A percentile compares a stretch with the other conserved stretches of the same genome.
Evolutionary conservation across 164 flowering plant species (phyloP).

Genomic region (Buxus sempervirens): DNA sequence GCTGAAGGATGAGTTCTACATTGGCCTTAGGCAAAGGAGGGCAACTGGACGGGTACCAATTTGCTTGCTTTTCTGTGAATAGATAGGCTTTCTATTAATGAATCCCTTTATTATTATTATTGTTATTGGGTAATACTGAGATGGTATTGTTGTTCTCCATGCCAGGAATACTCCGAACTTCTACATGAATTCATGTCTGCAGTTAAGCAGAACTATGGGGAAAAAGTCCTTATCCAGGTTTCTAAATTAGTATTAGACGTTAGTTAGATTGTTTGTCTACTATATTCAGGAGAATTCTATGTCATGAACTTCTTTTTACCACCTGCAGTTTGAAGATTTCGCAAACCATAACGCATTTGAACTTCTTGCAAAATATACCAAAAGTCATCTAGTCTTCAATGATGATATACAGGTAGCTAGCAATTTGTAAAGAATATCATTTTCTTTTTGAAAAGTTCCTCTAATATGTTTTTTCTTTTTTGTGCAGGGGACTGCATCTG

Average conservation of each 20-base stretch:
- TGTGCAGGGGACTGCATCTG: slow-evolving; percentile 86
- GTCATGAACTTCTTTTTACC: slow-evolving; percentile 2
- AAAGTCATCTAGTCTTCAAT: slow-evolving; percentile 82
- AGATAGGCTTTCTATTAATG: neutral
- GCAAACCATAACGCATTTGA: slow-evolving; percentile 91
- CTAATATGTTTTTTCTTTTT: slow-evolving; percentile 6
- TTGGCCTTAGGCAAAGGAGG: slow-evolving; percentile 74
- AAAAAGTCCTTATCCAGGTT: slow-evolving; percentile 87
- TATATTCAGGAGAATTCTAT: neutral
- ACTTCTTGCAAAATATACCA: slow-evolving; percentile 60
- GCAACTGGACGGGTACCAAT: slow-evolving; percentile 69
- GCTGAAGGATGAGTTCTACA: slow-evolving; percentile 82
- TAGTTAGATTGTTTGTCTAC: neutral
- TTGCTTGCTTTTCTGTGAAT: neutral
- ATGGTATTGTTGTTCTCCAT: slow-evolving; percentile 1
- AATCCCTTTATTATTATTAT: too few relatives aligned
- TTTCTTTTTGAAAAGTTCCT: neutral
- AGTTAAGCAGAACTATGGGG: slow-evolving; percentile 85
- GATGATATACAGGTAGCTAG: slow-evolving; percentile 85
- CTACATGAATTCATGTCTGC: slow-evolving; percentile 84
- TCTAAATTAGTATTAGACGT: neutral
- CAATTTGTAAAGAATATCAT: neutral
- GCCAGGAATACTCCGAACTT: slow-evolving; percentile 74
- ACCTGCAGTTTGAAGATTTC: slow-evolving; percentile 82
- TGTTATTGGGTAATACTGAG: too few relatives aligned